Evolutionary conservation across 2,329 filamentous ascomycete species (phyloP), one percentile per base, ranked within the genome.

Genomic region (Phyllosticta citrichinensis): DNA sequence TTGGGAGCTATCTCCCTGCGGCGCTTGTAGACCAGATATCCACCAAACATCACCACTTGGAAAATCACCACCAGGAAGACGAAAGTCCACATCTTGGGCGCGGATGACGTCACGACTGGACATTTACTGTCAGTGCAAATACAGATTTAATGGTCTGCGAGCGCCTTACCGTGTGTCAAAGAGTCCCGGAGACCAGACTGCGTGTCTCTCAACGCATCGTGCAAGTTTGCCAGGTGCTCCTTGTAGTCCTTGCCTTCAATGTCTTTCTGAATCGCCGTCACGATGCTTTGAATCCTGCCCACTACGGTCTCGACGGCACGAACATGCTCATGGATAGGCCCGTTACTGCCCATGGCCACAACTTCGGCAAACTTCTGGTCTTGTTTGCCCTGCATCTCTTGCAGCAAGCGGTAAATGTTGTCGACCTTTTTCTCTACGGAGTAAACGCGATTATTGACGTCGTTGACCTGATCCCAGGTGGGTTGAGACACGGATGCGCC

Each of bases 381-480:
- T 65, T 79, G 75, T 47, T 81, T 72, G 62, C 76, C 75, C 56
- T 80, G 75, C 61, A 83, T 74, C 50, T 77, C 72, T 11, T 80
- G 77, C 51, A 87, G 73, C 61, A 83, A 76, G 52, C 80, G 80
- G 73, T 84, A 85, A 61, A 90, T 78, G 66, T 80, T 81, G 20
- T 80, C 79, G 52, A 91, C 76, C 68, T 88, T 85, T 74, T 90
- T 86, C 72, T 84, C 85, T 62, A 90, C 79, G 66, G 79, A 80
- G 73, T 92, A 90, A 19, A 97, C 78, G 33, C 91, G 88, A 77
- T 88, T 88, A 78, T 96, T 88, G 14, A 97, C 81, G 71, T 97
- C 92, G 35, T 82, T 81, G 70, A 97, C 93, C 73, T 96, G 91
- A 60, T 79, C 73, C 65, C 11, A 40, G 10, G 33, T 17, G 11